phyloP scores from a whole-genome alignment of 73 alveolate species.

The Effrenium voratum region DNA sequence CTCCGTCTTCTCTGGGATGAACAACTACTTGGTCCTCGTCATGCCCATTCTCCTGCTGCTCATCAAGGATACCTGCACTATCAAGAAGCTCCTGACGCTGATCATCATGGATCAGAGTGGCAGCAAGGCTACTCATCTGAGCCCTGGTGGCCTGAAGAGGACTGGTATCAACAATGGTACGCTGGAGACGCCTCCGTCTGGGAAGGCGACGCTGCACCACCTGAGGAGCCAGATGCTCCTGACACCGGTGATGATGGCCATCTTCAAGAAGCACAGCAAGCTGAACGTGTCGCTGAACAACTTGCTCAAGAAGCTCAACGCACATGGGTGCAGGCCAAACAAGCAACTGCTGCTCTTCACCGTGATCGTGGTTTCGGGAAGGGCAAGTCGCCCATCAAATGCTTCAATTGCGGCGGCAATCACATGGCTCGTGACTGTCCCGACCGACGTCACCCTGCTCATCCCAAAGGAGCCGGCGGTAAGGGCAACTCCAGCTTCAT shows the following conservation, averaged over 20 bases:
- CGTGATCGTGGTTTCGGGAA: constrained; percentile 10
- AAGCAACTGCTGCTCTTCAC: neutral
- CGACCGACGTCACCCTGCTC: constrained; percentile 22
- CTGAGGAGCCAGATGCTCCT: neutral
- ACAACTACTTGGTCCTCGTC: neutral
- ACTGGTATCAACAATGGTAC: too few species aligned
- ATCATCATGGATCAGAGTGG: neutral
- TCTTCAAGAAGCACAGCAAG: neutral
- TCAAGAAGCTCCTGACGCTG: neutral
- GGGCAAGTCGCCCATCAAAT: neutral
- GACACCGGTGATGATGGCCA: neutral
- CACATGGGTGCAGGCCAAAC: constrained; percentile 13
- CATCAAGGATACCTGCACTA: neutral
- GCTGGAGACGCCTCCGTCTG: neutral
- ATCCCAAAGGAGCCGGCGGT: too few species aligned
- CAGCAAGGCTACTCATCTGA: neutral
- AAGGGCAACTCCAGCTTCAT: constrained; percentile 12
- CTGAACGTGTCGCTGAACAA: too few species aligned
- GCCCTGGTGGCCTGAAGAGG: neutral
- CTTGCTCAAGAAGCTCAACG: constrained; percentile 20
- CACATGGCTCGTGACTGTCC: constrained; percentile 23
- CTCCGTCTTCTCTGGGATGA: neutral
- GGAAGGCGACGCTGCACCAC: neutral
- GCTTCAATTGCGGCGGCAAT: constrained; percentile 6
- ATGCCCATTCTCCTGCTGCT: neutral